Evolutionary conservation across 1,284 basidiomycete species (phyloP).

Genomic region (Papiliotrema terrestris): DNA sequence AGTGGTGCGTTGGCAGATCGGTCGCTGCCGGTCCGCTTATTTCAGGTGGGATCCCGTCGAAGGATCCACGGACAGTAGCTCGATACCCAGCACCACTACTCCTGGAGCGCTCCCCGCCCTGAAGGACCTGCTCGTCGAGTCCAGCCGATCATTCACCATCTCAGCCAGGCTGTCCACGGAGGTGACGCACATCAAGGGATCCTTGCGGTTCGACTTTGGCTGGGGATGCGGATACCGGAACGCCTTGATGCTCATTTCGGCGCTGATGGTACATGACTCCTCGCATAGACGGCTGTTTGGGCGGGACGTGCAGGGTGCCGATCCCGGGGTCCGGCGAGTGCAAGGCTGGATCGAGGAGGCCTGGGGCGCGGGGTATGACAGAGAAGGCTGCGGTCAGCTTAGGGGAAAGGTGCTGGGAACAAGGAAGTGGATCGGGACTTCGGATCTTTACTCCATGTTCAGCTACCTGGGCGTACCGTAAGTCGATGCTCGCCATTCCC

Average conservation of each 20-base stretch:
- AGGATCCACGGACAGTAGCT: slow-evolving; percentile 10
- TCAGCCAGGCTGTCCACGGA: slow-evolving; percentile 65
- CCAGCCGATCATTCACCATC: slow-evolving; percentile 56
- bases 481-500: slow-evolving; percentile 32
- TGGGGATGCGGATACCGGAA: slow-evolving; percentile 66
- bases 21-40: neutral
- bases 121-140: slow-evolving; percentile 56
- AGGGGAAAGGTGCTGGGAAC: slow-evolving; percentile 60
- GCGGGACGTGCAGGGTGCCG: slow-evolving; percentile 44
- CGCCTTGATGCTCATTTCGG: slow-evolving; percentile 73
- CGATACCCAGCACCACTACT: slow-evolving; percentile 61
- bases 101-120: slow-evolving; percentile 69
- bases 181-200: slow-evolving; percentile 62
- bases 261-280: slow-evolving; percentile 55
- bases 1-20: slow-evolving; percentile 24
- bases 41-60: slow-evolving; percentile 42
- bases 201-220: slow-evolving; percentile 60
- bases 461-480: slow-evolving; percentile 63
- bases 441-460: slow-evolving; percentile 52
- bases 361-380: slow-evolving; percentile 72
- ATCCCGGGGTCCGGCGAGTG: slow-evolving; percentile 67
- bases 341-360: slow-evolving; percentile 75
- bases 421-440: slow-evolving; percentile 66
- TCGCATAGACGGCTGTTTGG: slow-evolving; percentile 24
- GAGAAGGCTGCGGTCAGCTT: slow-evolving; percentile 62